Conservation (phyloP, 2,329 filamentous ascomycete genomes). For the Nakataea oryzae region DNA sequence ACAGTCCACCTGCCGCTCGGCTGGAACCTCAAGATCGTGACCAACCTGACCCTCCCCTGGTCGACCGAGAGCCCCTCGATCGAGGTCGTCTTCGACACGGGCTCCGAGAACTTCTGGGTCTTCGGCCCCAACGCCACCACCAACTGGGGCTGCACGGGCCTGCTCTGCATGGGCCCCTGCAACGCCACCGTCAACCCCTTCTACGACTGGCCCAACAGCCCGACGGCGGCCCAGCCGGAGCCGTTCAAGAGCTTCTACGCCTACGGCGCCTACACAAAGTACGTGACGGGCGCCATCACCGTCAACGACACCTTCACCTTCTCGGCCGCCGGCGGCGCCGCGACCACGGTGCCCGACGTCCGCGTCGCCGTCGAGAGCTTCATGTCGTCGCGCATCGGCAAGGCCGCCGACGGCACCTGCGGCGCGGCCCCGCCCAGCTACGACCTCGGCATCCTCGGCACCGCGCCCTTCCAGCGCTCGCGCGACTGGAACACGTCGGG, state of each 20-base stretch:
- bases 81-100: constrained; percentile 14
- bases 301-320: constrained; percentile 16
- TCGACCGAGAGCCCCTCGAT: constrained; percentile 10
- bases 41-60: constrained; percentile 11
- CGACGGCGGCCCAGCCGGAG: constrained; percentile 6
- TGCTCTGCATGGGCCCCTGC: constrained; percentile 6
- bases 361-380: constrained; percentile 16
- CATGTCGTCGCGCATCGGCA: constrained; percentile 8
- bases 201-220: constrained; percentile 4
- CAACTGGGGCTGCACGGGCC: constrained; percentile 8
- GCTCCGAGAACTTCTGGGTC: constrained; percentile 14
- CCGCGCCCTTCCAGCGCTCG: constrained; percentile 13
- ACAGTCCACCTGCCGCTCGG: constrained; percentile 7
- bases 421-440: constrained; percentile 11
- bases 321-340: constrained; percentile 5
- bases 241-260: constrained; percentile 6
- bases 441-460: constrained; percentile 19
- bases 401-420: constrained; percentile 7
- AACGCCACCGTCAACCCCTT: constrained; percentile 5
- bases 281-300: constrained; percentile 6
- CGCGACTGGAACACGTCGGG: constrained; percentile 9
- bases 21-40: constrained; percentile 11
- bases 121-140: constrained; percentile 9
- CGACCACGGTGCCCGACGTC: constrained; percentile 10
- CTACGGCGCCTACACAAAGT: constrained; percentile 12